These are phyloP conservation scores for Hypsizygus ulmarius DNA, from an alignment of 1,284 basidiomycete species.

Conservation along the genomic window DNA sequence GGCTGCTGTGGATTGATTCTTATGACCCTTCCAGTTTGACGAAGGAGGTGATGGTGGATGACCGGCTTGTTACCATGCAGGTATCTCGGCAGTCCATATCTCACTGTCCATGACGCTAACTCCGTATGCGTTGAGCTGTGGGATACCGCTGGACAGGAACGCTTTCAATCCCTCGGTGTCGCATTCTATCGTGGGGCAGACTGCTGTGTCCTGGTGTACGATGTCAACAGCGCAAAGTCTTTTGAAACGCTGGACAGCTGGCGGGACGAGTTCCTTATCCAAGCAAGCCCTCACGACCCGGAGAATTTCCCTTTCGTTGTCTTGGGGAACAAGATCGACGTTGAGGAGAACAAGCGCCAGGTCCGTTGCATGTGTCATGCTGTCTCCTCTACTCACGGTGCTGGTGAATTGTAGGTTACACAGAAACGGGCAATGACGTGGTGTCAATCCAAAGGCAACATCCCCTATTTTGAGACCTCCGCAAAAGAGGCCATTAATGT, in stretches of 20 bases:
- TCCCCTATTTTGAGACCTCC: conserved; percentile 99
- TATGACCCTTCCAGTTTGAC: conserved; percentile 67
- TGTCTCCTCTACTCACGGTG: conserved; percentile 5
- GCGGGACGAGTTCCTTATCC: conserved; percentile 97
- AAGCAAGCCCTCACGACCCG: conserved; percentile 97
- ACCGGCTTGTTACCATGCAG: conserved; percentile 98
- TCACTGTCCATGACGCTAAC: conserved; percentile 2
- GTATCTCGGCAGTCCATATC: conserved; percentile 39
- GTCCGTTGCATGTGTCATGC: conserved; percentile 42
- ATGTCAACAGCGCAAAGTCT: conserved; percentile 97
- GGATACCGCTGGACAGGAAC: conserved; percentile 99
- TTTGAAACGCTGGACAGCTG: conserved; percentile 98
- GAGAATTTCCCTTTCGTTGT: conserved; percentile 99
- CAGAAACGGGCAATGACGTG: conserved; percentile 99
- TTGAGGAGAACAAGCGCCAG: conserved; percentile 98
- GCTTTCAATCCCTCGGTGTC: conserved; percentile 97
- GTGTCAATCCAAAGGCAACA: conserved; percentile 99
- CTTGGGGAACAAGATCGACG: conserved; percentile 99
- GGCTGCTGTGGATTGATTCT: conserved; percentile 19
- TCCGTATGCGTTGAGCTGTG: conserved; percentile 63
- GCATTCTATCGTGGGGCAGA: conserved; percentile 99
- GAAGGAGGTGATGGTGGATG: conserved; percentile 98
- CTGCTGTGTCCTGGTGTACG: conserved; percentile 98
- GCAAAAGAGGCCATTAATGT: conserved; percentile 99
- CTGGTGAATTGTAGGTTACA: conserved; percentile 65